Evolutionary conservation across 352 stramenopile genomes (phyloP), one percentile per base, ranked within the genome.

Genomic region (Pythium scleroteichum): DNA sequence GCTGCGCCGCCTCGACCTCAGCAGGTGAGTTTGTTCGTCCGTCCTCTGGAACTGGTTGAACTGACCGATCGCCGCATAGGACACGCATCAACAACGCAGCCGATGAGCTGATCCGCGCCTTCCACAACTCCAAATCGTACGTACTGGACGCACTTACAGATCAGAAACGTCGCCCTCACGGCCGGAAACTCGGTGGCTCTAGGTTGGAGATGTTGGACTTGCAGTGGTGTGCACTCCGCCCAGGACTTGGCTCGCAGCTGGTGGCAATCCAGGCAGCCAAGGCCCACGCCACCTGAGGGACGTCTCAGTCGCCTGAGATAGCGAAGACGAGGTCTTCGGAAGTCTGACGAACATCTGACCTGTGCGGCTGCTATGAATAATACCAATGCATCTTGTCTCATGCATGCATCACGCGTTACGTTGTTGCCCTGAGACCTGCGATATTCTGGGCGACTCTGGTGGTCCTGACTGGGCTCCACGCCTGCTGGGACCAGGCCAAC

Each of bases 201-300:
- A 82, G 73, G 9, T 44, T 82, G 8, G 61, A 62, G 10, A 47
- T 57, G 14, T 59, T 82, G 16, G 75, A 69, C 40, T 66, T 79
- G 61, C 29, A 63, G 16, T 81, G 70, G 70, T 75, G 70, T 33
- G 53, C 26, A n/a, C 49, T 78, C 9, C 53, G 57, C 4, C 59
- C 70, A 47, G 70, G 52, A 14, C 14, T 78, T 19, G 73, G 70
- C 9, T 39, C 46, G 14, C 55, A 56, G 35, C 55, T 63, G 33
- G 46, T 32, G 17, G 35, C 16, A 2, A 46, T 62, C 22, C 54
- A 62, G 29, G 42, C 54, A 26, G 44, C 54, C 42, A 62, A 47
- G 54, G 10, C 5, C 10, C 29, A 10, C 5, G 16, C 10, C 51
- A 38, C 14, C 7, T 40, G 38, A 41, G 27, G 41, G 29, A 42